Conservation (phyloP, 176 grass and related monocot genomes). For the Phoenix roebelenii region DNA sequence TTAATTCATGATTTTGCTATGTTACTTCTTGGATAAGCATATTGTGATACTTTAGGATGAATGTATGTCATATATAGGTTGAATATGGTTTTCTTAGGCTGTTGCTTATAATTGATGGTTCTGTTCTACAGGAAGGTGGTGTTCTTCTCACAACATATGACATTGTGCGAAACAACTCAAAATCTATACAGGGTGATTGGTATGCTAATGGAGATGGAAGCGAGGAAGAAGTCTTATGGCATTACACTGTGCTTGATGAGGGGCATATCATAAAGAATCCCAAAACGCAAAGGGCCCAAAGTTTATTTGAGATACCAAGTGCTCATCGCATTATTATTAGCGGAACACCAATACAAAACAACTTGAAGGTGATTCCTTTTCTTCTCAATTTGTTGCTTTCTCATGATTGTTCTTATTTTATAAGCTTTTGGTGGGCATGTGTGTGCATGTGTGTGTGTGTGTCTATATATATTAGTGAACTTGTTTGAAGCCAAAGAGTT, state of each 20-base stretch:
- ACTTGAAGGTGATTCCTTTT: slow-evolving; percentile 49
- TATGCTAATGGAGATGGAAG: slow-evolving; percentile 26
- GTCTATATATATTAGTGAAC: no score
- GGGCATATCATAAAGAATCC: slow-evolving; percentile 87
- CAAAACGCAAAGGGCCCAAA: slow-evolving; percentile 59
- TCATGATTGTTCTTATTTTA: neutral
- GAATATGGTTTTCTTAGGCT: no score
- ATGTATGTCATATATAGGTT: no score
- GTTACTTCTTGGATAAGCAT: no score
- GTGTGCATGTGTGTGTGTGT: no score
- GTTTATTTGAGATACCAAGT: slow-evolving; percentile 72
- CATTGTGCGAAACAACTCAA: slow-evolving; percentile 71
- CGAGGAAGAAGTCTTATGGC: slow-evolving; percentile 57
- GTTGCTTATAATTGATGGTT: neutral
- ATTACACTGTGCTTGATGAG: slow-evolving; percentile 86
- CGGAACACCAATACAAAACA: slow-evolving; percentile 87
- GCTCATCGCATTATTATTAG: slow-evolving; percentile 65
- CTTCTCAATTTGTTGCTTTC: slow-evolving; percentile 8
- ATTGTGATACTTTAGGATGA: no score
- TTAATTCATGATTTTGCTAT: no score
- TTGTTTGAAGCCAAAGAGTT: no score
- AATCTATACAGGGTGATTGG: slow-evolving; percentile 47
- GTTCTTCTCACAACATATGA: slow-evolving; percentile 81
- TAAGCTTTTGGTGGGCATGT: no score
- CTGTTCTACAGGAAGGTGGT: slow-evolving; percentile 54